Base-by-base conservation (phyloP, 2,329 filamentous ascomycete species). In the Onygena corvina region DNA sequence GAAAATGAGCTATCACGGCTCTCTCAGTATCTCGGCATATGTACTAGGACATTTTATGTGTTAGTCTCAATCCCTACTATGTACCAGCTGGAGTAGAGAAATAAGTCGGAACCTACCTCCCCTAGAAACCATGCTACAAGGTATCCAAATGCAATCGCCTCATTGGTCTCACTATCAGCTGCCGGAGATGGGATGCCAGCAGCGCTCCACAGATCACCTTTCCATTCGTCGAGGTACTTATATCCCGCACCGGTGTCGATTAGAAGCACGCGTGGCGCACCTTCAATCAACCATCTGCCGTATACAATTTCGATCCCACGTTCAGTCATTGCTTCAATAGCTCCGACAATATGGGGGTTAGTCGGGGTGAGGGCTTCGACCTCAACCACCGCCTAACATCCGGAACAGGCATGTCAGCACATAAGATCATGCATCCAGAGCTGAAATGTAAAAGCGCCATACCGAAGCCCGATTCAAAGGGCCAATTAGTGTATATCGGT, bases 81-180 rank as follows among this genome's bases (percentile, higher is more conserved):
- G n/a, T n/a, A n/a, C 12, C 25, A 31, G 7, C n/a, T n/a, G n/a
- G 9, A 11, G 3, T 33, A 5, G 6, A 30, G 8, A 21, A 38
- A 16, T 11, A 44, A 23, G 14, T 8, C 27, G 14, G 14, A 14
- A 64, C 76, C 61, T 73, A 94, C 89, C 80, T 96, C 92, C 71
- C 92, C 92, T 56, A 98, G 73, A 68, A 96, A 96, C 92, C 92
- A 98, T 27, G 92, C 89, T 38, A 96, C 87, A 52, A 98, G 71
- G 64, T 98, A 98, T 47, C 92, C 92, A 71, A 96, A 96, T 35
- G 96, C 86, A 63, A 96, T 92, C 34, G 92, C 84, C 69, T 96
- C 92, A 64, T 95, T 96, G 49, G 92, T 95, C 74, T 98, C 92
- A 47, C 89, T 83, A 62, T 98, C 92, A 55, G 81, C 81, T 5